A percentile compares a stretch with the other conserved stretches of the same genome.
These are phyloP conservation scores for Symbiotaphrina buchneri DNA, from an alignment of 495 filamentous ascomycete genomes.

Conservation along the genomic window DNA sequence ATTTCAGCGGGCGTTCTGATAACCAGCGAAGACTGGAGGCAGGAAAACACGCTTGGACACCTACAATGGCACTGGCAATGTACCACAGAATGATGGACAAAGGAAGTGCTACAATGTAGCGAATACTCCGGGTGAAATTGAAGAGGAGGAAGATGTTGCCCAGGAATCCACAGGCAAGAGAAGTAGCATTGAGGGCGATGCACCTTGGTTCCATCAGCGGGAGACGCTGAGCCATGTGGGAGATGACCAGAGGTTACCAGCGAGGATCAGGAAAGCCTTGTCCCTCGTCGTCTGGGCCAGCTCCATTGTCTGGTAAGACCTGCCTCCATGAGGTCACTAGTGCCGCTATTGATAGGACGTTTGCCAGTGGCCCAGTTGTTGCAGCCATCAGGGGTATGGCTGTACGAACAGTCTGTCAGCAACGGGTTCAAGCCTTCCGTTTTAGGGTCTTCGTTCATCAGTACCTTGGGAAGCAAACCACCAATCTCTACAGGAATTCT, in stretches of 20 bases:
- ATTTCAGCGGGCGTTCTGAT: not conserved
- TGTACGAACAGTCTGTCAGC: no score
- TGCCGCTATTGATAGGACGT: slow-evolving; percentile 55
- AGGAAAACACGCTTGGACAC: no score
- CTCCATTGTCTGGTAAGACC: slow-evolving; percentile 13
- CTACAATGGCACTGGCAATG: slow-evolving; percentile 38
- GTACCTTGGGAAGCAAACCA: slow-evolving; percentile 72
- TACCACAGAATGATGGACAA: slow-evolving; percentile 47
- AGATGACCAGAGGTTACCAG: slow-evolving; percentile 17
- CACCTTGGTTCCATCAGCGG: slow-evolving; percentile 12
- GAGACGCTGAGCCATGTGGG: slow-evolving; percentile 1
- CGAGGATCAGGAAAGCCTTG: slow-evolving; percentile 22
- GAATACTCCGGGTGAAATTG: slow-evolving; percentile 63
- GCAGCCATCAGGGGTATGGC: slow-evolving; percentile 54
- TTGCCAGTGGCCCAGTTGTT: slow-evolving; percentile 47
- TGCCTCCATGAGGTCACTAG: slow-evolving; percentile 43
- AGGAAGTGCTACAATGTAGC: slow-evolving; percentile 57
- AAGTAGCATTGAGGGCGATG: slow-evolving; percentile 37
- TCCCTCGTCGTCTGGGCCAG: slow-evolving; percentile 18
- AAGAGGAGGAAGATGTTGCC: slow-evolving; percentile 54
- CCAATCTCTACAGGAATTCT: slow-evolving; percentile 23
- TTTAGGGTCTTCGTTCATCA: no score
- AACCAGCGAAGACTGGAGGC: not conserved
- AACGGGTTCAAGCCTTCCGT: no score
- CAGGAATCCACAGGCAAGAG: slow-evolving; percentile 38